Evolutionary conservation across 352 stramenopile species (phyloP).

Genomic region (Phytophthora niederhauseri): DNA sequence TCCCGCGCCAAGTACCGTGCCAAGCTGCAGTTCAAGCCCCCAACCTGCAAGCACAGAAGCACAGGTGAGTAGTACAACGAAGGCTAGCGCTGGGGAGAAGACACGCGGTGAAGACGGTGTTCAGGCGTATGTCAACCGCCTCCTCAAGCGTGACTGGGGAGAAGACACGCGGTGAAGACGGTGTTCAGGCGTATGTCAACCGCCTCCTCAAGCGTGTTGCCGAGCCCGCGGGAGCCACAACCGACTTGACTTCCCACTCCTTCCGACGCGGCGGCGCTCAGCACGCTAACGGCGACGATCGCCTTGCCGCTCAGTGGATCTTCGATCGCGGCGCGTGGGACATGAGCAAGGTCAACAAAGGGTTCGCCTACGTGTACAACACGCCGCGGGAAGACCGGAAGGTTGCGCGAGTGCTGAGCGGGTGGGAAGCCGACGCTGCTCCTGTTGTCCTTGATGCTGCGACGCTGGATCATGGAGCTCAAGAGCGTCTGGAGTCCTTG

Average conservation of each 20-base stretch:
- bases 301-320: slow-evolving; percentile 31
- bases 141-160: too few species aligned
- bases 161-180: too few species aligned
- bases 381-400: slow-evolving; percentile 17
- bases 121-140: slow-evolving; percentile 6
- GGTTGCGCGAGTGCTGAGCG: slow-evolving; percentile 18
- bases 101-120: neutral
- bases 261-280: slow-evolving; percentile 31
- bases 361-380: slow-evolving; percentile 33
- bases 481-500: slow-evolving; percentile 4
- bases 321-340: slow-evolving; percentile 41
- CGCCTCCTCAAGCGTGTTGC: slow-evolving; percentile 27
- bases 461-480: slow-evolving; percentile 1
- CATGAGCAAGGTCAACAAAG: slow-evolving; percentile 36
- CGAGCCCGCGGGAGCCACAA: neutral
- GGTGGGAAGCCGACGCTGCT: slow-evolving; percentile 11
- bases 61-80: neutral
- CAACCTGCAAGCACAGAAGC: neutral
- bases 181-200: too few species aligned
- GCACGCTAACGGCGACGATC: slow-evolving; percentile 27
- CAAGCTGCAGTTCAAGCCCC: neutral
- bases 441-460: slow-evolving; percentile 9
- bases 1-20: too few species aligned
- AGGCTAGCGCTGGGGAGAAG: neutral
- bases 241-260: slow-evolving; percentile 39